Evolutionary conservation across 2,329 filamentous ascomycete genomes (phyloP).

Genomic region (Talaromyces sp.): DNA sequence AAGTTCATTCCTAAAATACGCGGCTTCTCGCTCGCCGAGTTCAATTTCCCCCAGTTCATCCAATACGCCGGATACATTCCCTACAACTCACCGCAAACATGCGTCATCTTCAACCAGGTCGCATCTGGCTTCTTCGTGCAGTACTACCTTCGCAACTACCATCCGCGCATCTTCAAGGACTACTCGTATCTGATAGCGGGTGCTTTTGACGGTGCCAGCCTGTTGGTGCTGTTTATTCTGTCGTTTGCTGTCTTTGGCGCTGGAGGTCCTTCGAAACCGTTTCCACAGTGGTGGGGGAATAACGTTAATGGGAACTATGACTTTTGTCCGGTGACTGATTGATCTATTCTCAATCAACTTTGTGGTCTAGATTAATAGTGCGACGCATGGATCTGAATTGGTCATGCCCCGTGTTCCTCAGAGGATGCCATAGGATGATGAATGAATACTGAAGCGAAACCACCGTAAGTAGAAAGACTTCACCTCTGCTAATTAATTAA

Average conservation of each 20-base stretch:
- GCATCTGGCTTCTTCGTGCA: constrained; percentile 50
- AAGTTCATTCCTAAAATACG: constrained; percentile 52
- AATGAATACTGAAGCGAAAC: too few species aligned
- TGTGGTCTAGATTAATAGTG: neutral
- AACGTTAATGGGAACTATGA: constrained; percentile 52
- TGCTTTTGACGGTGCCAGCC: constrained; percentile 54
- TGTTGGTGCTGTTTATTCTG: constrained; percentile 53
- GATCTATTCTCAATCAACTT: neutral
- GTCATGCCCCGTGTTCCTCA: neutral
- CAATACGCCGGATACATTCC: constrained; percentile 57
- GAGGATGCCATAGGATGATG: neutral
- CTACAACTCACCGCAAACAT: constrained; percentile 57
- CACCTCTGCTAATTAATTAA: too few species aligned
- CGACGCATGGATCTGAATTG: neutral
- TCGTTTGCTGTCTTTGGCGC: constrained; percentile 59
- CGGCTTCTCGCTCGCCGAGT: constrained; percentile 41
- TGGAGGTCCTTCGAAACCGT: constrained; percentile 45
- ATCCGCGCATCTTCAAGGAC: constrained; percentile 53
- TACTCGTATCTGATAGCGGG: constrained; percentile 55
- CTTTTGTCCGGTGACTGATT: constrained; percentile 41
- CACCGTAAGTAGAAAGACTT: too few species aligned
- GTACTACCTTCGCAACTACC: constrained; percentile 55
- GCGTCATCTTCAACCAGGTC: constrained; percentile 51
- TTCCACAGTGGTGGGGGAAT: constrained; percentile 58
- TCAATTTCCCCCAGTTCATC: constrained; percentile 57